Base-by-base conservation (phyloP, 495 filamentous ascomycete species). In the Neurospora cerealis region DNA sequence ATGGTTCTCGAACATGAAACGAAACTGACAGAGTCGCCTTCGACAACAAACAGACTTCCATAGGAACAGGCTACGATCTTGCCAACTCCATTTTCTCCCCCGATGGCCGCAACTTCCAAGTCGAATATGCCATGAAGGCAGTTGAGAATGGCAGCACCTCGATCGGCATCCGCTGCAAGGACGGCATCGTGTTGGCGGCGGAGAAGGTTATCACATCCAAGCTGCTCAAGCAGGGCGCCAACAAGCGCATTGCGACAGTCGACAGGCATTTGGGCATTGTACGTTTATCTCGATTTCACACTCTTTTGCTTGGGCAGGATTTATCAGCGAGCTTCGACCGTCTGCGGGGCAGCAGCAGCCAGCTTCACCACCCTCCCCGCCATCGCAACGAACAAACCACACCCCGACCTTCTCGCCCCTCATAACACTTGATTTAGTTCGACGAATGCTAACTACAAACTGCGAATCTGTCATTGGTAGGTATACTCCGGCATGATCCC, bases 1-100 rank as follows among this genome's bases (percentile, higher is more conserved):
- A 4, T 48, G 19, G 32, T 15, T 28, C 19, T 21, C 37, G 42
- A 69, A 71, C 48, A 69, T 72, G 11, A 32, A 34, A 37, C 24
- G 39, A 71, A 72, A 32, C 75, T 73, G 60, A 73, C 75, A 10
- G 24, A 34, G 38, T 28, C 28, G 36, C 9, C 71, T 44, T 32
- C 9, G 17, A 60, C 39, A 36, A 60, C 54, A 70, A 70, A 69
- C 74, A 98, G 96, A 99, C 96, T 79, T 99, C 96, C 78, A 99
- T 99, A 90, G 96, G 96, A 81, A 99, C 96, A 78, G 96, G 96
- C 79, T 99, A 99, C 85, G 96, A 99, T 89, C 92, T 99, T 81
- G 92, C 93, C 78, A 99, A 99, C 88, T 98, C 96, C 78, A 95
- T 98, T 84, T 99, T 98, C 87, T 98, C 95, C 42, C 96, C 96